Conservation (phyloP, 306 rosid species). For the Casuarina glauca region DNA sequence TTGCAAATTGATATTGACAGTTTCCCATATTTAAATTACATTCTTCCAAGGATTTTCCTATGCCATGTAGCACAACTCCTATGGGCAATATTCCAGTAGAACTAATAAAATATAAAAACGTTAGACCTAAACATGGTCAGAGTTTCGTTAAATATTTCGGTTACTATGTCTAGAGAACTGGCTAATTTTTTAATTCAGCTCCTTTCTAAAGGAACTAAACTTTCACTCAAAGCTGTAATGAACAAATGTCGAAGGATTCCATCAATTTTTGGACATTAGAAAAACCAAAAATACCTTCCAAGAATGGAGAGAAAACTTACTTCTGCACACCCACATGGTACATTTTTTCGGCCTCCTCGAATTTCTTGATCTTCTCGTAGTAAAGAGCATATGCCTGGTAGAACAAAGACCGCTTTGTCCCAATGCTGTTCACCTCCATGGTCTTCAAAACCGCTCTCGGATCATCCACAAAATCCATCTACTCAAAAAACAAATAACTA, state of each 20-base stretch:
- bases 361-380: conserved; percentile 75
- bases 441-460: conserved; percentile 56
- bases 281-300: background rate
- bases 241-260: conserved; percentile 1
- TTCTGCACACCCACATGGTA: conserved; percentile 59
- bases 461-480: conserved; percentile 91
- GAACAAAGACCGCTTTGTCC: conserved; percentile 64
- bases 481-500: conserved; percentile 23
- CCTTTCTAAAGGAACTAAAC: background rate
- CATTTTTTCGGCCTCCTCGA: conserved; percentile 80
- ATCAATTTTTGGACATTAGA: background rate
- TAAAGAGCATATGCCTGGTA: conserved; percentile 78
- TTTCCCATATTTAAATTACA: background rate
- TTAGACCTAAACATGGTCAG: background rate
- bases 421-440: conserved; percentile 77
- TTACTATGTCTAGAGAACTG: background rate
- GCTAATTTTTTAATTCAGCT: background rate
- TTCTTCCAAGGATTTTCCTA: background rate
- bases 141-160: background rate
- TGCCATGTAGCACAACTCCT: background rate
- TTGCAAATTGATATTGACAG: background rate
- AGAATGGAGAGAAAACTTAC: conserved; percentile 36
- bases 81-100: background rate
- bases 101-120: background rate
- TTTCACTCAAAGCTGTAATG: background rate